Conservation (phyloP, 2,329 filamentous ascomycete species). For the Aspergillus sp. region DNA sequence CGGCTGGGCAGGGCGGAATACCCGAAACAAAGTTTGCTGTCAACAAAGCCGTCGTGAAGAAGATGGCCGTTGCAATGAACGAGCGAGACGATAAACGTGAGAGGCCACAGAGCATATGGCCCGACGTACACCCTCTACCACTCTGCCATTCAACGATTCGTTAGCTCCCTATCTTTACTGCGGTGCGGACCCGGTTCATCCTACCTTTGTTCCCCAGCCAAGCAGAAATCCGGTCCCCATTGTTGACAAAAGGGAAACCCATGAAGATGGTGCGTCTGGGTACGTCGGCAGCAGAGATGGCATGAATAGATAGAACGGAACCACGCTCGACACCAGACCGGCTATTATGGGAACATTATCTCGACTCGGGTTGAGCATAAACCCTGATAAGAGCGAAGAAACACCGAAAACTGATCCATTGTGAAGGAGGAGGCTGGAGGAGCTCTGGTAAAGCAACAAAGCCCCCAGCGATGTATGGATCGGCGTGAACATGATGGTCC, state of each 20-base stretch:
- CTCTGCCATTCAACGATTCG: constrained; percentile 28
- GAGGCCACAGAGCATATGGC: constrained; percentile 57
- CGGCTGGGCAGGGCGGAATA: constrained; percentile 40
- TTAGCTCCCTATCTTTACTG: background rate
- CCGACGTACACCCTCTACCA: constrained; percentile 54
- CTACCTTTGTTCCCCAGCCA: constrained; percentile 55
- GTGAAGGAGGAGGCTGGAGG: constrained; percentile 50
- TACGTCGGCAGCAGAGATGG: constrained; percentile 48
- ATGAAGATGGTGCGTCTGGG: constrained; percentile 35
- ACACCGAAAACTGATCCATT: constrained; percentile 54
- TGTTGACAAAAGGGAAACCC: constrained; percentile 38
- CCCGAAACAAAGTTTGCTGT: constrained; percentile 39
- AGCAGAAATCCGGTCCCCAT: constrained; percentile 45
- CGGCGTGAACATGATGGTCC: constrained; percentile 51
- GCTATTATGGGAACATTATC: constrained; percentile 47
- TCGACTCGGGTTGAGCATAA: constrained; percentile 41
- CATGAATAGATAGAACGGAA: constrained; percentile 42
- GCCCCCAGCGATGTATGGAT: constrained; percentile 53
- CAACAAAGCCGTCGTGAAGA: constrained; percentile 46
- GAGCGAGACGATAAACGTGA: constrained; percentile 52
- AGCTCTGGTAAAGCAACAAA: constrained; percentile 51
- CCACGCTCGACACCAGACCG: constrained; percentile 47
- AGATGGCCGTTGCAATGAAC: constrained; percentile 46
- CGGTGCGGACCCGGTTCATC: background rate
- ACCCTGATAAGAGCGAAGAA: constrained; percentile 48